These are phyloP conservation scores for Pyrenula massariospora DNA, from an alignment of 495 filamentous ascomycete species.

Conservation along the genomic window DNA sequence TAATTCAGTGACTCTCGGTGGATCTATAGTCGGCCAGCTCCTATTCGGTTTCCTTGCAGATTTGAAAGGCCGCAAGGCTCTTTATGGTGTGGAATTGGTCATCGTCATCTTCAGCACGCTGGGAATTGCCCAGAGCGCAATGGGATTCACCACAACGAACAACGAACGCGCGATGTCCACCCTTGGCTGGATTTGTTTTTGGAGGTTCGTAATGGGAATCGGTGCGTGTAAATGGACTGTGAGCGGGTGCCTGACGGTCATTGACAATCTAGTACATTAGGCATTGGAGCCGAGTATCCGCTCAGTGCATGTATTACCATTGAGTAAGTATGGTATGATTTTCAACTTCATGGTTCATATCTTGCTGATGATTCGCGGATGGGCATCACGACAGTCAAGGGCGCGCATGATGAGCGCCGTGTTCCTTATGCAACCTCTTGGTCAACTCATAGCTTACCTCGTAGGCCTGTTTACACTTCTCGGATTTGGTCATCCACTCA, in stretches of 20 bases:
- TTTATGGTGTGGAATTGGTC: slow-evolving; percentile 45
- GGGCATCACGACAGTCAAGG: slow-evolving; percentile 44
- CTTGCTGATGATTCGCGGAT: slow-evolving; percentile 10
- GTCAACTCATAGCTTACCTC: slow-evolving; percentile 44
- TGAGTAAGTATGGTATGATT: slow-evolving; percentile 9
- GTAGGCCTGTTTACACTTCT: slow-evolving; percentile 26
- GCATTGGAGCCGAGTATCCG: slow-evolving; percentile 45
- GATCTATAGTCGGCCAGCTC: slow-evolving; percentile 41
- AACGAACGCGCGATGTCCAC: slow-evolving; percentile 31
- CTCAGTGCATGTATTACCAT: slow-evolving; percentile 40
- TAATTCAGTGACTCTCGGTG: slow-evolving; percentile 36
- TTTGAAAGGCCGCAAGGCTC: slow-evolving; percentile 34
- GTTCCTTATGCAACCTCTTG: slow-evolving; percentile 55
- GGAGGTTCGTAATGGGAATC: slow-evolving; percentile 31
- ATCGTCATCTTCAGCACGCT: slow-evolving; percentile 36
- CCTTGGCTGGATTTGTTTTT: slow-evolving; percentile 34
- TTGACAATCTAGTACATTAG: slow-evolving; percentile 1
- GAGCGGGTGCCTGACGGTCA: not conserved
- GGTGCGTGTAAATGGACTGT: slow-evolving; percentile 13
- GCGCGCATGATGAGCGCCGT: slow-evolving; percentile 55
- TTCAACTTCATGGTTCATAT: not conserved
- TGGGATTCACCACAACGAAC: slow-evolving; percentile 14
- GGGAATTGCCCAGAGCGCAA: slow-evolving; percentile 22
- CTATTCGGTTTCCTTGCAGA: slow-evolving; percentile 44
- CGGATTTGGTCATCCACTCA: slow-evolving; percentile 3